Evolutionary conservation across 805 yeast species (phyloP).

Genomic region (Kodamaea nitidulidarum): DNA sequence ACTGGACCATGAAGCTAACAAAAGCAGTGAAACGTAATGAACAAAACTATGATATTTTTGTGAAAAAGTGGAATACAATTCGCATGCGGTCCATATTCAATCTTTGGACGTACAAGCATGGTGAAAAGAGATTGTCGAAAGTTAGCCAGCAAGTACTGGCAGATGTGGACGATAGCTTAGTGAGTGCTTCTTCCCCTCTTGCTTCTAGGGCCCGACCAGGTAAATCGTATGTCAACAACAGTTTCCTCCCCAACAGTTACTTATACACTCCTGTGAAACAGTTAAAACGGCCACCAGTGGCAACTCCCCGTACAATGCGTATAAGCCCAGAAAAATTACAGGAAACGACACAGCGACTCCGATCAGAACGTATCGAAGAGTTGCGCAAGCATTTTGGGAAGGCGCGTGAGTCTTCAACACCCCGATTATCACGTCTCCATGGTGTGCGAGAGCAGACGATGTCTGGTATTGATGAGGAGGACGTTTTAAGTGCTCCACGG

Average conservation of each 20-base stretch:
- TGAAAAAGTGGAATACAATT: slow-evolving; percentile 28
- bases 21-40: slow-evolving; percentile 30
- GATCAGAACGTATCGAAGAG: slow-evolving; percentile 31
- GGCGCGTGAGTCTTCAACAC: slow-evolving; percentile 17
- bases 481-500: too few species aligned
- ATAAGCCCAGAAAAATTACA: slow-evolving; percentile 35
- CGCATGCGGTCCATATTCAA: slow-evolving; percentile 30
- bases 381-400: slow-evolving; percentile 29
- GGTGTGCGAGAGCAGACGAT: not conserved
- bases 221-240: not conserved
- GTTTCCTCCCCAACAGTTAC: slow-evolving; percentile 17
- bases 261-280: slow-evolving; percentile 34
- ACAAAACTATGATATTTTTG: slow-evolving; percentile 32
- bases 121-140: slow-evolving; percentile 10
- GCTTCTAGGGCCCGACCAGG: slow-evolving; percentile 1
- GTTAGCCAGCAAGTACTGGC: slow-evolving; percentile 10
- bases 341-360: slow-evolving; percentile 36
- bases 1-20: slow-evolving; percentile 36
- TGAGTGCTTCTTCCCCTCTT: slow-evolving; percentile 16
- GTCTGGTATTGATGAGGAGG: not conserved
- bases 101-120: slow-evolving; percentile 32
- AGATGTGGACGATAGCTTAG: slow-evolving; percentile 19
- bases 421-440: not conserved
- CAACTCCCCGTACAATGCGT: slow-evolving; percentile 23
- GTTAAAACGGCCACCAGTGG: slow-evolving; percentile 11